phyloP scores from a whole-genome alignment of 2,329 filamentous ascomycete species.

The Cercospora zeina region DNA sequence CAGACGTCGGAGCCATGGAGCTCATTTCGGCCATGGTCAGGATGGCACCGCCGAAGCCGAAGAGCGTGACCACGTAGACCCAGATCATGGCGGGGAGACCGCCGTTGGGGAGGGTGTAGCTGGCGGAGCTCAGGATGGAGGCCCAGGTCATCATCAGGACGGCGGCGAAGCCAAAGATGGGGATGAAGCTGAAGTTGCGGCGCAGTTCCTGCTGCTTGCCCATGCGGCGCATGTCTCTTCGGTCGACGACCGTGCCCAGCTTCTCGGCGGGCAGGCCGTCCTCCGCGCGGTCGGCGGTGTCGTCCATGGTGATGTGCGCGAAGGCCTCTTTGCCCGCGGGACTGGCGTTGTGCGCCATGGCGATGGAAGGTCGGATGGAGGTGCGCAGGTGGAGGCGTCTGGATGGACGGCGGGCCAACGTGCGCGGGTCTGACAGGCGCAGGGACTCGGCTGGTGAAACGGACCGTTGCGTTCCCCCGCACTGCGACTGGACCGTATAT shows the following conservation, averaged over 20 bases:
- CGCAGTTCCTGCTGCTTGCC: slow-evolving; percentile 29
- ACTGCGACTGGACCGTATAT: too few relatives aligned
- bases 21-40: slow-evolving; percentile 33
- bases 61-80: slow-evolving; percentile 29
- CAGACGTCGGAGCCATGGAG: slow-evolving; percentile 40
- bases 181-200: slow-evolving; percentile 31
- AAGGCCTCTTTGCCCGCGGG: slow-evolving; percentile 21
- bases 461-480: too few relatives aligned
- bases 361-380: not conserved
- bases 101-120: slow-evolving; percentile 34
- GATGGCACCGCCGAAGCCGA: slow-evolving; percentile 31
- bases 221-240: slow-evolving; percentile 30
- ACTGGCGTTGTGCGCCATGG: slow-evolving; percentile 2
- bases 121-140: slow-evolving; percentile 29
- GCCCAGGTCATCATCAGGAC: slow-evolving; percentile 39
- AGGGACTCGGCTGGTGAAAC: too few relatives aligned
- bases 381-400: too few relatives aligned
- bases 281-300: slow-evolving; percentile 11
- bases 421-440: too few relatives aligned
- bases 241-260: slow-evolving; percentile 26
- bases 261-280: slow-evolving; percentile 29
- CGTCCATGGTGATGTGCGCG: slow-evolving; percentile 22
- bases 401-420: too few relatives aligned
- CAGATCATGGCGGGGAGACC: slow-evolving; percentile 35
- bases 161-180: slow-evolving; percentile 33